phyloP scores from a whole-genome alignment of 2,329 filamentous ascomycete species.

The Mariannaea elegans region DNA sequence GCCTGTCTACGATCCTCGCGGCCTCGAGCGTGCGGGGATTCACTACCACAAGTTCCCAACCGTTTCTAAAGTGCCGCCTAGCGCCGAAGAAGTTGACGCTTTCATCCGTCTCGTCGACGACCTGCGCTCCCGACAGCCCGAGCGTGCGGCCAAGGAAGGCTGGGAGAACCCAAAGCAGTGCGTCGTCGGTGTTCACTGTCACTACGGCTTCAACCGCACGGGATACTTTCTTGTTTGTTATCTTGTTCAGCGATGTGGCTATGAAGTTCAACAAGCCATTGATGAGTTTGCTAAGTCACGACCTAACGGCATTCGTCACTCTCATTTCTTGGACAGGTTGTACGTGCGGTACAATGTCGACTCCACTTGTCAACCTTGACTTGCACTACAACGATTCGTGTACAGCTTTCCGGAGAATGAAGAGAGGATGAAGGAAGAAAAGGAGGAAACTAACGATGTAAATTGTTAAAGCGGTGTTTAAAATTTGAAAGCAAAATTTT shows the following conservation, averaged over 20 bases:
- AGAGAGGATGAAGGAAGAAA: background rate
- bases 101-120: slow-evolving; percentile 68
- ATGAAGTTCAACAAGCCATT: slow-evolving; percentile 78
- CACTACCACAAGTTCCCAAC: slow-evolving; percentile 89
- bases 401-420: background rate
- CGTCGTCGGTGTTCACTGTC: slow-evolving; percentile 89
- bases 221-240: slow-evolving; percentile 93
- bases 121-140: slow-evolving; percentile 63
- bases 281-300: slow-evolving; percentile 77
- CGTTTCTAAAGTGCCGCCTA: slow-evolving; percentile 88
- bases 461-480: background rate
- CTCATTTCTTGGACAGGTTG: slow-evolving; percentile 86
- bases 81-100: slow-evolving; percentile 59
- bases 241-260: slow-evolving; percentile 82
- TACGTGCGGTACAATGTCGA: slow-evolving; percentile 74
- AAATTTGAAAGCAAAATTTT: slow-evolving; percentile 1
- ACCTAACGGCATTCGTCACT: slow-evolving; percentile 86
- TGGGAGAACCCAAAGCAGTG: slow-evolving; percentile 48
- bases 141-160: slow-evolving; percentile 48
- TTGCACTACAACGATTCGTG: background rate
- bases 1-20: slow-evolving; percentile 85
- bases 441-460: background rate
- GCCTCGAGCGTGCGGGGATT: slow-evolving; percentile 72
- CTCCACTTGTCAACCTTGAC: slow-evolving; percentile 12
- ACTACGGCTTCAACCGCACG: slow-evolving; percentile 95